These are phyloP conservation scores for Grosmannia clavigera DNA, from an alignment of 2,329 filamentous ascomycete genomes.

Conservation along the genomic window DNA sequence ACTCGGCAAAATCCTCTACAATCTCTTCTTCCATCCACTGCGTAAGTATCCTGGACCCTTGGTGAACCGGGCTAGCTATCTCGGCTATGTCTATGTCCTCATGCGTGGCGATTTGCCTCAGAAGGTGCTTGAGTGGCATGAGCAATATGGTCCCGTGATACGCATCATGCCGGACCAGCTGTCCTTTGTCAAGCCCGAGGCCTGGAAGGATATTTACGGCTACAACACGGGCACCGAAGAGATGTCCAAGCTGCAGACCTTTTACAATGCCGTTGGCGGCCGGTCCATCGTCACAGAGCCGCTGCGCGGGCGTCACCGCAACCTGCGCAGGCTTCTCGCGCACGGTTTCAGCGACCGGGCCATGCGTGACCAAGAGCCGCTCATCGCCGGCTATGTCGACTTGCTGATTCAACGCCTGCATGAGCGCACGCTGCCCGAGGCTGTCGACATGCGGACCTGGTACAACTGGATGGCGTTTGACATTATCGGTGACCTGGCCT, in stretches of 20 bases:
- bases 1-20: slow-evolving; percentile 13
- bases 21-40: slow-evolving; percentile 23
- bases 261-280: slow-evolving; percentile 6
- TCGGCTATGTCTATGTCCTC: not conserved
- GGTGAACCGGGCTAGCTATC: slow-evolving; percentile 14
- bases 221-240: slow-evolving; percentile 10
- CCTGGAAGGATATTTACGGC: slow-evolving; percentile 27
- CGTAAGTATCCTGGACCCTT: slow-evolving; percentile 19
- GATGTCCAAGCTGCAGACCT: slow-evolving; percentile 6
- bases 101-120: slow-evolving; percentile 8
- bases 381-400: slow-evolving; percentile 26
- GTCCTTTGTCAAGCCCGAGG: slow-evolving; percentile 21
- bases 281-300: slow-evolving; percentile 13
- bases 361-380: slow-evolving; percentile 28
- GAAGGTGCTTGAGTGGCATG: slow-evolving; percentile 10
- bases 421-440: slow-evolving; percentile 6
- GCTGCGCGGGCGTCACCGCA: slow-evolving; percentile 20
- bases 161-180: slow-evolving; percentile 29
- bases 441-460: slow-evolving; percentile 1
- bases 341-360: slow-evolving; percentile 26
- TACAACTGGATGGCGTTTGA: slow-evolving; percentile 24
- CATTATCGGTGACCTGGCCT: slow-evolving; percentile 29
- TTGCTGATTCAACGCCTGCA: slow-evolving; percentile 20
- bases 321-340: slow-evolving; percentile 21
- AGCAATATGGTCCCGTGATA: slow-evolving; percentile 26